Conservation (phyloP, 768 basidiomycete species). For the Lentinula sp. region DNA sequence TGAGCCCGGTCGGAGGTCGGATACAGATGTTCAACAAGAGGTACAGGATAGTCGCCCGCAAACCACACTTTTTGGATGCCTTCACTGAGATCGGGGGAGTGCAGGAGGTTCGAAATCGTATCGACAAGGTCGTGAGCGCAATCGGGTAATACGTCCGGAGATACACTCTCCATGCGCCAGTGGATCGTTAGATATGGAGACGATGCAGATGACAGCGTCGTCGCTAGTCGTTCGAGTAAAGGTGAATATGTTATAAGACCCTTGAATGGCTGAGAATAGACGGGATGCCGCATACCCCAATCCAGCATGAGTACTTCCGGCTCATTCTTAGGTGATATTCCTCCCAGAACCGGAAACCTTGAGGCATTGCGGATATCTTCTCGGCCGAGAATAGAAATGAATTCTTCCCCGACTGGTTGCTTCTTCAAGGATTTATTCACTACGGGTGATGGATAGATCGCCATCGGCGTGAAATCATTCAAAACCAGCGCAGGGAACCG, state of each 20-base stretch:
- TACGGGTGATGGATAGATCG: not conserved
- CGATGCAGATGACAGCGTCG: slow-evolving; percentile 23
- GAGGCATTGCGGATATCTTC: not conserved
- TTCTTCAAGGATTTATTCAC: slow-evolving; percentile 9
- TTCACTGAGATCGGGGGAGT: slow-evolving; percentile 16
- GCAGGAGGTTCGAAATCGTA: slow-evolving; percentile 29
- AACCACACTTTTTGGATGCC: slow-evolving; percentile 45
- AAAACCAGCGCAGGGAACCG: not conserved
- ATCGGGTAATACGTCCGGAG: slow-evolving; percentile 30
- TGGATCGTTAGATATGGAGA: slow-evolving; percentile 44
- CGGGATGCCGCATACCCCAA: slow-evolving; percentile 44
- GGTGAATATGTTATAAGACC: slow-evolving; percentile 36
- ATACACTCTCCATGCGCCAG: slow-evolving; percentile 53
- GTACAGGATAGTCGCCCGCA: slow-evolving; percentile 47
- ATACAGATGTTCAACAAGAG: slow-evolving; percentile 11
- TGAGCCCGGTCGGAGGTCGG: not conserved
- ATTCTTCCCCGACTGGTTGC: slow-evolving; percentile 11
- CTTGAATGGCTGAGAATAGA: slow-evolving; percentile 25
- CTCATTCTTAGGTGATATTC: not conserved
- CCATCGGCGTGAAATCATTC: not conserved
- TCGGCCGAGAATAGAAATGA: not conserved
- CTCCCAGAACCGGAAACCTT: not conserved
- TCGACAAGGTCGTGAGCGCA: slow-evolving; percentile 48
- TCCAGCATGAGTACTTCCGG: slow-evolving; percentile 44
- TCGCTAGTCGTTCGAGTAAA: slow-evolving; percentile 33